These are phyloP conservation scores for Flueggea neowawraea DNA, from an alignment of 441 rosid genomes.

Conservation along the genomic window DNA sequence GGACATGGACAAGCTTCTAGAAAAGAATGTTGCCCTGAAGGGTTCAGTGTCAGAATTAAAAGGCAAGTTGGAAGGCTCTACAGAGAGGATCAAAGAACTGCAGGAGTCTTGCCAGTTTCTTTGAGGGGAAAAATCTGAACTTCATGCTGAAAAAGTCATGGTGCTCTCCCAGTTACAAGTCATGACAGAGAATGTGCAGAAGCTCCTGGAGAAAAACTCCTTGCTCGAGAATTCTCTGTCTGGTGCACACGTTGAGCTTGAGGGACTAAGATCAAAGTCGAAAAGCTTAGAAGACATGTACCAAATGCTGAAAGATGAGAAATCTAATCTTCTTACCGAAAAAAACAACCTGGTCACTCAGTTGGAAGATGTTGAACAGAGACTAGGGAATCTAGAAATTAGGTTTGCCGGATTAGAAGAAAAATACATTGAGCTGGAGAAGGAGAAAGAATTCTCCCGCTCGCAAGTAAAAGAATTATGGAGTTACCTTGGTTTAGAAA, in stretches of 20 bases:
- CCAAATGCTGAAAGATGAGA: constrained; percentile 58
- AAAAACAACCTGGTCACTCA: constrained; percentile 49
- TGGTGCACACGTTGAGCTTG: constrained; percentile 72
- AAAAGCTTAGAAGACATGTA: constrained; percentile 71
- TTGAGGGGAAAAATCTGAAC: constrained; percentile 63
- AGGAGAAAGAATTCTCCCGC: constrained; percentile 57
- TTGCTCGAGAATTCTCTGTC: constrained; percentile 56
- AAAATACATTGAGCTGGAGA: constrained; percentile 46
- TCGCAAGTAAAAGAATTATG: constrained; percentile 56
- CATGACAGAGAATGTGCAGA: constrained; percentile 57
- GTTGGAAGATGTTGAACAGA: constrained; percentile 55
- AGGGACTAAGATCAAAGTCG: constrained; percentile 51
- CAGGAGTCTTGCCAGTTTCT: constrained; percentile 63
- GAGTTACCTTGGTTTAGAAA: constrained; percentile 57
- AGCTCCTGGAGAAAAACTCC: constrained; percentile 49
- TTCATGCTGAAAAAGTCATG: constrained; percentile 58
- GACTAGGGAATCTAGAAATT: constrained; percentile 60
- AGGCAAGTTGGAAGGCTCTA: constrained; percentile 61
- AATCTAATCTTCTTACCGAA: constrained; percentile 48
- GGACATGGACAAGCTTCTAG: constrained; percentile 31
- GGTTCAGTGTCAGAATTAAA: constrained; percentile 71
- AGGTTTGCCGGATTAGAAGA: constrained; percentile 58
- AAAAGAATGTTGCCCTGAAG: constrained; percentile 61
- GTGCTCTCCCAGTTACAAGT: constrained; percentile 84
- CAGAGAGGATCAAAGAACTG: constrained; percentile 58